phyloP scores from a whole-genome alignment of 805 yeast genomes.

The Lipomyces anomalus region DNA sequence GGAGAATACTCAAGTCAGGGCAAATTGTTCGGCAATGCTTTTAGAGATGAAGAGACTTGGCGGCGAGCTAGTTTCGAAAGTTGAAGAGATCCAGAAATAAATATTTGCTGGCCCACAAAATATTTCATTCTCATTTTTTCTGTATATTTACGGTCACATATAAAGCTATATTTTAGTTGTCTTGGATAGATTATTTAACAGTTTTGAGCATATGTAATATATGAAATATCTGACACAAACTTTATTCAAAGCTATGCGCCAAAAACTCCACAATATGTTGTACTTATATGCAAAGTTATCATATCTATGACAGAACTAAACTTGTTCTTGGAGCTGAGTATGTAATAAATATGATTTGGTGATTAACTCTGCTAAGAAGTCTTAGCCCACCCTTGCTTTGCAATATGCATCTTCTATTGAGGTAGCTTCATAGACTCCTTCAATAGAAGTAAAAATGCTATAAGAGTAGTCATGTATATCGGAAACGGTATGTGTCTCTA shows the following conservation, averaged over 20 bases:
- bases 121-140: too few relatives aligned
- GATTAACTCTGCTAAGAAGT: too few relatives aligned
- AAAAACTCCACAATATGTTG: too few relatives aligned
- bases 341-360: conserved; percentile 3
- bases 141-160: too few relatives aligned
- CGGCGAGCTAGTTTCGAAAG: conserved; percentile 32
- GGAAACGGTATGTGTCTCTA: conserved; percentile 50
- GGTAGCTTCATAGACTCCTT: conserved; percentile 91
- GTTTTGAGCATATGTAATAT: too few relatives aligned
- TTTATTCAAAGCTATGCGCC: too few relatives aligned
- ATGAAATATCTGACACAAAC: too few relatives aligned
- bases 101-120: too few relatives aligned
- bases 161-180: too few relatives aligned
- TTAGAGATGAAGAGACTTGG: conserved; percentile 52
- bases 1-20: conserved; percentile 12
- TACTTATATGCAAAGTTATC: too few relatives aligned
- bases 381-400: conserved; percentile 22
- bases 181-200: conserved; percentile 26
- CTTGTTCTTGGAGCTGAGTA: too few relatives aligned
- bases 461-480: conserved; percentile 67
- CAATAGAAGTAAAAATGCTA: conserved; percentile 69
- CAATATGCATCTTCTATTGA: conserved; percentile 85
- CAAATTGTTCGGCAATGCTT: conserved; percentile 45
- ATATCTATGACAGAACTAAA: too few relatives aligned
- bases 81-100: conserved; percentile 2